Evolutionary conservation across 768 basidiomycete genomes (phyloP), one percentile per base, ranked within the genome.

Genomic region (Xanthoconium purpureum): DNA sequence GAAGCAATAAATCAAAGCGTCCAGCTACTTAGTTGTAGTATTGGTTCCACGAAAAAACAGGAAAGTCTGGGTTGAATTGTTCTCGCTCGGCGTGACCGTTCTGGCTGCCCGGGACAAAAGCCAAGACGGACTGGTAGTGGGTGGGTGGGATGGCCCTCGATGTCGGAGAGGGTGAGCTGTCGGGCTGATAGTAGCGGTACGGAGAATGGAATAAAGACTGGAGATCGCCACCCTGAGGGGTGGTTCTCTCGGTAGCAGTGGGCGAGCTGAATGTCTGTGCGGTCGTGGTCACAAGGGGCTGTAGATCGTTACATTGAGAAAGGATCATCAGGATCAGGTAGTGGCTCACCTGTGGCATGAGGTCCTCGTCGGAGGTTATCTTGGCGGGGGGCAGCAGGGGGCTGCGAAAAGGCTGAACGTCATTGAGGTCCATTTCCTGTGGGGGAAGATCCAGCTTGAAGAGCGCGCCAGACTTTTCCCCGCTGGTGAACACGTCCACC

Each of bases 381-480:
- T 47, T 29, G 29, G 51, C 24, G 3, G 72, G 70, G 4, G 73
- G 74, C 8, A 75, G 39, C 50, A 73, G 54, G 8, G 72, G 66
- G 47, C 67, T 68, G 47, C 57, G 68, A 56, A 71, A 71, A 2
- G 65, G 67, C 0, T 58, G 59, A 8, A 70, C 58, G 52, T 58
- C 47, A 1, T 39, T 28, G 32, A 40, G 18, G n/a, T 53, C 50
- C 7, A 55, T 32, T 9, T 37, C 56, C 29, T 39, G 20, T 5
- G 17, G 14, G 24, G 53, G 40, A 15, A 28, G 9, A 47, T 55
- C 50, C 12, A 35, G 33, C 20, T 32, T 42, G 24, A 43, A 17
- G 45, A 30, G 42, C 3, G 35, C 17, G 13, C 32, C 10, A 10
- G 15, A 17, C 17, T 44, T 30, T 13, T 54, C 47, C 12, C 5